Conservation (phyloP, 2,329 filamentous ascomycete genomes). For the Paradendryphiella salina region DNA sequence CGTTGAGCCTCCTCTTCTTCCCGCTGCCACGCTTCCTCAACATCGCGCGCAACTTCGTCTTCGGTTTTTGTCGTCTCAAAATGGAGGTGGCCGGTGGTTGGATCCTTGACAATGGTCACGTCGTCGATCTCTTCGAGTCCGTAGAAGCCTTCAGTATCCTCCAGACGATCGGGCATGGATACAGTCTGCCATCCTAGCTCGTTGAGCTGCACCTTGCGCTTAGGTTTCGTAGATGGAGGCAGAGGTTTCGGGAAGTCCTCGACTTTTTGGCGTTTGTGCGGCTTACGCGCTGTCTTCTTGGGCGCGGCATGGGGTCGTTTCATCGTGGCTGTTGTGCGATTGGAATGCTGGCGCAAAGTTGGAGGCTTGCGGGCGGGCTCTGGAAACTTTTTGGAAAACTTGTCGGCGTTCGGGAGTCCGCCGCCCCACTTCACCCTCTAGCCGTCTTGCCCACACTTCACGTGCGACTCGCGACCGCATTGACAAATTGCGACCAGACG, state of each 20-base stretch:
- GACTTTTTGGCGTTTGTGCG: constrained; percentile 51
- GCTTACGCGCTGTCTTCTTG: constrained; percentile 49
- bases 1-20: constrained; percentile 28
- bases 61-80: constrained; percentile 44
- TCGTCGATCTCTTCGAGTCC: constrained; percentile 90
- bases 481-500: not conserved
- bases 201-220: constrained; percentile 50
- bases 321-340: constrained; percentile 24
- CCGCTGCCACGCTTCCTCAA: constrained; percentile 26
- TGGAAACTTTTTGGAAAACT: constrained; percentile 25
- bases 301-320: constrained; percentile 46
- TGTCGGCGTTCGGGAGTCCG: constrained; percentile 33
- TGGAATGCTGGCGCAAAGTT: constrained; percentile 8
- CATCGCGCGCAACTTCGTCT: constrained; percentile 30
- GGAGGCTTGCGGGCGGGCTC: not conserved
- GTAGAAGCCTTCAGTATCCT: constrained; percentile 92
- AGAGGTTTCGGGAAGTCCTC: constrained; percentile 26
- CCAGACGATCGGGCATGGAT: constrained; percentile 70
- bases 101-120: constrained; percentile 74
- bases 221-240: constrained; percentile 22
- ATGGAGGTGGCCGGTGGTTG: constrained; percentile 54
- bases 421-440: constrained; percentile 25
- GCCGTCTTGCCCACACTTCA: constrained; percentile 31
- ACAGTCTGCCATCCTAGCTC: constrained; percentile 67
- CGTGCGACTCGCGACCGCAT: constrained; percentile 20